A percentile compares a stretch with the other conserved stretches of the same genome.
Evolutionary conservation across 805 yeast species (phyloP).

Genomic region (Candida ulmi): DNA sequence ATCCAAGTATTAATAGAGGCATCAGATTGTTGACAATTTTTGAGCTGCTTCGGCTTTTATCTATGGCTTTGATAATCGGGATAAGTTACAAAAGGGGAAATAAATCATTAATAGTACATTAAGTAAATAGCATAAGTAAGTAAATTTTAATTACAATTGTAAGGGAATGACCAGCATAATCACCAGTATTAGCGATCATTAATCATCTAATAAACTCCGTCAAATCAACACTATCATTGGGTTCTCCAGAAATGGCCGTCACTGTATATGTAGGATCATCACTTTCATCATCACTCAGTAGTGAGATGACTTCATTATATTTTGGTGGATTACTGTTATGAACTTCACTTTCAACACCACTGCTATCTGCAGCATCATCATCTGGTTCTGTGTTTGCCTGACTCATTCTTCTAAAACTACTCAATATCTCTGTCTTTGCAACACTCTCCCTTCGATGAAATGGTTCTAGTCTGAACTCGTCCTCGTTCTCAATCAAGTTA

Average conservation of each 20-base stretch:
- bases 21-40: too few relatives aligned
- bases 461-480: neutral
- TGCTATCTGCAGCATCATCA: neutral
- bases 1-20: too few relatives aligned
- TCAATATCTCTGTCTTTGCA: constrained; percentile 10
- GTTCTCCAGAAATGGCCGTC: neutral
- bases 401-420: constrained; percentile 6
- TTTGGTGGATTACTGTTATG: constrained; percentile 27
- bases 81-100: too few relatives aligned
- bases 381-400: neutral
- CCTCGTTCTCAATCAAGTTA: constrained; percentile 12
- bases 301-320: constrained; percentile 24
- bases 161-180: too few relatives aligned
- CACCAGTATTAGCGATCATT: too few relatives aligned
- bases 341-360: constrained; percentile 3
- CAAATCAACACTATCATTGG: constrained; percentile 14
- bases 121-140: neutral
- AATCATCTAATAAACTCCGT: constrained; percentile 10
- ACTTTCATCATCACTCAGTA: constrained; percentile 13
- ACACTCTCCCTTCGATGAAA: constrained; percentile 4
- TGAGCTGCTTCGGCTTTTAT: too few relatives aligned
- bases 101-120: too few relatives aligned
- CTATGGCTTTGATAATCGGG: too few relatives aligned
- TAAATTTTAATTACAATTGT: too few relatives aligned
- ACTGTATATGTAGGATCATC: neutral